Evolutionary conservation across 176 grass and related monocot genomes (phyloP).

Genomic region (Aegilops tauschii): DNA sequence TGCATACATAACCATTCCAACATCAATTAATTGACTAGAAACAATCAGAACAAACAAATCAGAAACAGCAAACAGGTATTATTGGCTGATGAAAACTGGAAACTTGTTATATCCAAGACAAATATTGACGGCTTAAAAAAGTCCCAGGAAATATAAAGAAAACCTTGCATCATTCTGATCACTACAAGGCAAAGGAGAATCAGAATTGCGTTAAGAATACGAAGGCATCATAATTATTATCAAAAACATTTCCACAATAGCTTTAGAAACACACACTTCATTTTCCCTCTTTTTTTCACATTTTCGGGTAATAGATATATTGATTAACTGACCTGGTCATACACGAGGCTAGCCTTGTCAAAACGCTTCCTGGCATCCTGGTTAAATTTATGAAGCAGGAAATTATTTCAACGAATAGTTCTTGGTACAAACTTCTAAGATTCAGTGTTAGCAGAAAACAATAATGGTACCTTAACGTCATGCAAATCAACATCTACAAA

Average conservation of each 20-base stretch:
- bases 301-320: neutral
- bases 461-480: slow-evolving; percentile 80
- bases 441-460: slow-evolving; percentile 16
- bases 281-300: neutral
- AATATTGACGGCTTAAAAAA: neutral
- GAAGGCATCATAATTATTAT: neutral
- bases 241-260: neutral
- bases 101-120: slow-evolving; percentile 1
- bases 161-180: neutral
- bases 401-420: slow-evolving; percentile 23
- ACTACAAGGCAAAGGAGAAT: neutral
- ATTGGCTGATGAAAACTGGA: neutral
- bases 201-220: neutral
- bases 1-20: slow-evolving; percentile 1
- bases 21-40: neutral
- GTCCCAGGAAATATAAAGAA: neutral
- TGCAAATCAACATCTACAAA: slow-evolving; percentile 90
- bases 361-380: slow-evolving; percentile 86
- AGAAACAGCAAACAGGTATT: neutral
- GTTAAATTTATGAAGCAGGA: slow-evolving; percentile 34
- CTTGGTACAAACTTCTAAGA: slow-evolving; percentile 7
- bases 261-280: neutral
- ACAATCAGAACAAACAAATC: slow-evolving; percentile 1
- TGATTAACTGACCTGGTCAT: slow-evolving; percentile 76
- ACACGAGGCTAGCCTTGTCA: slow-evolving; percentile 86